A percentile compares a stretch with the other conserved stretches of the same genome.
These are phyloP conservation scores for Akebia trifoliata DNA, from an alignment of 164 flowering plant genomes.

Conservation along the genomic window DNA sequence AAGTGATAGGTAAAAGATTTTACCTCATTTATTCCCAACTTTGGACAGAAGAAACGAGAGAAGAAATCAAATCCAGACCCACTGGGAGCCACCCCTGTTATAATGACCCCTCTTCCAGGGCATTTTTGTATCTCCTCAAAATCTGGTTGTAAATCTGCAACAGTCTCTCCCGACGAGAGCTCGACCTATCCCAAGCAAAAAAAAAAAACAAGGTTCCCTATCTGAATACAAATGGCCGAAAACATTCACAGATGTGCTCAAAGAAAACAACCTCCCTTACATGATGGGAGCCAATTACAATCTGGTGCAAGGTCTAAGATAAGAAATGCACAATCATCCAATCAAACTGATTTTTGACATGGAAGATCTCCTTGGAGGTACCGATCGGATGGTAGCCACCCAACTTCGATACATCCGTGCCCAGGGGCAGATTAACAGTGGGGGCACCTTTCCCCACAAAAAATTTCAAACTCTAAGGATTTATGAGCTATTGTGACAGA, in stretches of 20 bases:
- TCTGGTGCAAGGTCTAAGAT: not conserved
- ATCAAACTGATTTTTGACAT: too few species aligned
- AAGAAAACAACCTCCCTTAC: not conserved
- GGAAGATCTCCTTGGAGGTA: too few species aligned
- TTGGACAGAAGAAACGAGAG: conserved; percentile 39
- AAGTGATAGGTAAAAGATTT: not conserved
- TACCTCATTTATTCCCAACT: conserved; percentile 36
- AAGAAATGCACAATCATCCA: not conserved
- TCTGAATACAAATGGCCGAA: not conserved
- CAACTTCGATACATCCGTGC: too few species aligned
- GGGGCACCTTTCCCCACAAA: too few species aligned
- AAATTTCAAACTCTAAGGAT: too few species aligned
- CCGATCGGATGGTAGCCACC: too few species aligned
- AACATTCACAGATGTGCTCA: not conserved
- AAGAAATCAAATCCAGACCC: conserved; percentile 34
- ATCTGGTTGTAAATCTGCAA: conserved; percentile 28
- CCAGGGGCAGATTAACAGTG: not conserved
- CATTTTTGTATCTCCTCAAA: conserved; percentile 30
- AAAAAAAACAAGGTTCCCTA: not conserved
- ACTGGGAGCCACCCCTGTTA: conserved; percentile 30
- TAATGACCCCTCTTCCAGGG: conserved; percentile 28
- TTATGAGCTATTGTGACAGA: too few species aligned
- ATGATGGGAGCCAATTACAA: not conserved
- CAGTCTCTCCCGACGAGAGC: conserved; percentile 24
- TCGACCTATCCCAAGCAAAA: conserved; percentile 24